Evolutionary conservation across 768 basidiomycete genomes (phyloP).

Genomic region (Tylopilus subfusipes): DNA sequence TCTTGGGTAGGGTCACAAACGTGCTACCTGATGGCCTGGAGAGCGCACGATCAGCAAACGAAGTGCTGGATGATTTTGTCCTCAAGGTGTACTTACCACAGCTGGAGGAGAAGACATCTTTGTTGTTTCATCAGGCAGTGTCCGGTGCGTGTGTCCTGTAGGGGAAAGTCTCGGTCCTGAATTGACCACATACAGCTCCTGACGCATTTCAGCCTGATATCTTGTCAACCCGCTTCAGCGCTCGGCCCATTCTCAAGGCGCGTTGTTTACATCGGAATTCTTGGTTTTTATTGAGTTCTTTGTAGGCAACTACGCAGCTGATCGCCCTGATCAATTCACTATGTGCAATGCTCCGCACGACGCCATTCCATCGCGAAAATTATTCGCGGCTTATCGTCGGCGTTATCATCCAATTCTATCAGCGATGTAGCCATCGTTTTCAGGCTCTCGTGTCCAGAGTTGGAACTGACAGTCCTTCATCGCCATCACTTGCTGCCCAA

Average conservation of each 20-base stretch:
- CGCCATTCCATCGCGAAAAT: conserved; percentile 93
- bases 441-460: conserved; percentile 59
- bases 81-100: conserved; percentile 90
- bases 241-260: conserved; percentile 79
- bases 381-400: conserved; percentile 92
- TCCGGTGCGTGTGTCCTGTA: conserved; percentile 47
- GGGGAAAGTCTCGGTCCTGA: not conserved
- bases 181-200: conserved; percentile 45
- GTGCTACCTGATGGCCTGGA: conserved; percentile 73
- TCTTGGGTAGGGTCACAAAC: conserved; percentile 68
- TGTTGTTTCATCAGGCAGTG: conserved; percentile 82
- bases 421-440: conserved; percentile 86
- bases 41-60: conserved; percentile 59
- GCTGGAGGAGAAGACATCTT: conserved; percentile 88
- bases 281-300: conserved; percentile 4
- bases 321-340: conserved; percentile 90
- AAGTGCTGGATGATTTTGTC: conserved; percentile 89
- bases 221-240: conserved; percentile 56
- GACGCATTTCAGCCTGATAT: conserved; percentile 88
- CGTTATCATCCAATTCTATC: conserved; percentile 94
- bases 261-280: not conserved
- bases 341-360: conserved; percentile 84
- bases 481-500: conserved; percentile 58
- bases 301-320: conserved; percentile 75
- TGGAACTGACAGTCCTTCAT: conserved; percentile 39